Conservation (phyloP, 2,329 filamentous ascomycete species). For the Colletotrichum limetticola region DNA sequence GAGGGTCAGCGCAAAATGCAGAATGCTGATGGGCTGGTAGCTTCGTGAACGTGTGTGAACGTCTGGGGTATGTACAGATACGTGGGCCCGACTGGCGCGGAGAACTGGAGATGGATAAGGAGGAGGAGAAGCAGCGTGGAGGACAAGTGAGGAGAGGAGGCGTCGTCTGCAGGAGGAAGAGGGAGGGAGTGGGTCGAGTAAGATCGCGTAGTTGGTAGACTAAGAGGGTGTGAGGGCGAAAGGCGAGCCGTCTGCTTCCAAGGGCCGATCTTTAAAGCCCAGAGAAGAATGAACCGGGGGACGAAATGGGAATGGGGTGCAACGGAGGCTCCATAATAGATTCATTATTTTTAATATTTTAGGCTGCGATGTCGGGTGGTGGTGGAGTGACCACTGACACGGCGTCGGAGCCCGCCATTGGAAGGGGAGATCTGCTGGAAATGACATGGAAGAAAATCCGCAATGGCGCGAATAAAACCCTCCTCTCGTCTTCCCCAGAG, state of each 20-base stretch:
- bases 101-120: constrained; percentile 30
- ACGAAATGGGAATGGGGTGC: constrained; percentile 25
- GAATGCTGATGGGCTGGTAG: constrained; percentile 23
- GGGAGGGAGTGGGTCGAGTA: constrained; percentile 34
- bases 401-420: constrained; percentile 15
- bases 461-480: background rate
- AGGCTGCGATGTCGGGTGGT: constrained; percentile 24
- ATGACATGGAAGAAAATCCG: background rate
- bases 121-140: background rate
- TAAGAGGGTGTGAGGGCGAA: background rate
- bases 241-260: constrained; percentile 14
- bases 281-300: constrained; percentile 15
- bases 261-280: constrained; percentile 33
- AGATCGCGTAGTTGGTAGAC: constrained; percentile 8
- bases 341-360: constrained; percentile 22
- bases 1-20: constrained; percentile 27
- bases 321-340: constrained; percentile 16
- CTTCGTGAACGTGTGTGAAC: constrained; percentile 12
- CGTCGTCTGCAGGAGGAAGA: constrained; percentile 24
- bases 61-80: constrained; percentile 33
- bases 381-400: constrained; percentile 24
- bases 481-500: background rate
- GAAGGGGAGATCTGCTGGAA: background rate
- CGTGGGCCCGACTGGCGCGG: constrained; percentile 24
- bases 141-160: constrained; percentile 5